Evolutionary conservation across 2,329 filamentous ascomycete genomes (phyloP).

Genomic region (Pseudogymnoascus sp.): DNA sequence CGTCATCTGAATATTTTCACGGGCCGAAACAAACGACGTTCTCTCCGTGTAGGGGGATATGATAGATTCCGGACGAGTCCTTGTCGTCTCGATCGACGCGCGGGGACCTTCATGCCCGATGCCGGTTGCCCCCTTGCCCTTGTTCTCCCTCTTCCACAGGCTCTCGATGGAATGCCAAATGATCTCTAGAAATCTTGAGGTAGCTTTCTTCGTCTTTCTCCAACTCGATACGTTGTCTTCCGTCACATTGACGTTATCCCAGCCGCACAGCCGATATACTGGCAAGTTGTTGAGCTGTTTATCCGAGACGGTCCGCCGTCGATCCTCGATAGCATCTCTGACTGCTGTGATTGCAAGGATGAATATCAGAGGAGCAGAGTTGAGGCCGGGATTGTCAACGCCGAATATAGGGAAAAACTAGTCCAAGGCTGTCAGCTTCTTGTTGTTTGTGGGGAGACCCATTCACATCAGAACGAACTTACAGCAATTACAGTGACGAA

Average conservation of each 20-base stretch:
- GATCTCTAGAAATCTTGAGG: conserved; percentile 32
- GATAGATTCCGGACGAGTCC: conserved; percentile 40
- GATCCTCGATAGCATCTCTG: conserved; percentile 97
- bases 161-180: conserved; percentile 35
- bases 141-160: conserved; percentile 41
- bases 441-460: neutral
- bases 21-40: conserved; percentile 46
- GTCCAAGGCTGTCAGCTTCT: conserved; percentile 18
- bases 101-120: conserved; percentile 23
- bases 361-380: conserved; percentile 84
- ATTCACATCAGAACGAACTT: conserved; percentile 38
- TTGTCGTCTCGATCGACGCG: conserved; percentile 55
- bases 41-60: conserved; percentile 24
- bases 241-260: conserved; percentile 86
- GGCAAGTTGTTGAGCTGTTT: conserved; percentile 94
- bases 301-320: conserved; percentile 81
- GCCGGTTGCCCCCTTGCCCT: conserved; percentile 18
- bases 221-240: conserved; percentile 80
- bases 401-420: conserved; percentile 97
- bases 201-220: conserved; percentile 87
- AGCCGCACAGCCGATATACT: conserved; percentile 80
- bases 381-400: conserved; percentile 79
- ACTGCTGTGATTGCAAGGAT: conserved; percentile 83
- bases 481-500: conserved; percentile 92
- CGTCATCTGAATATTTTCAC: conserved; percentile 87